Base-by-base conservation (phyloP, 208 protist genomes). In the Acanthamoeba castellanii region DNA sequence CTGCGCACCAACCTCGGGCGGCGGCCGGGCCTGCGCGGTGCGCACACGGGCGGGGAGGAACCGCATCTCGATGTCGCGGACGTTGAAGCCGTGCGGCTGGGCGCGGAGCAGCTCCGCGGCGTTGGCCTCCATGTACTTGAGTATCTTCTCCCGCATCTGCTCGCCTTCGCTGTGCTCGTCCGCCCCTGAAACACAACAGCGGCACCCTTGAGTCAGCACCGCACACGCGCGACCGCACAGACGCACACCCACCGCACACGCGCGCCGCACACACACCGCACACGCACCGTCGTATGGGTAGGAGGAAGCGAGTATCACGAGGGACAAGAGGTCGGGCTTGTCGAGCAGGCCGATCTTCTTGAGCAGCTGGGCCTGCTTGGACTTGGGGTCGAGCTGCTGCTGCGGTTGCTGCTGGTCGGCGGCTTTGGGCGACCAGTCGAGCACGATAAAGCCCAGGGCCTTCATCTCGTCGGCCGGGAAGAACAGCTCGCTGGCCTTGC, bases 391-490 rank as follows among this genome's bases (percentile, higher is more conserved):
- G 9, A 87, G 64, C n/a, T 27, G 64, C 64, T 32, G 64, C 27
- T 68, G 61, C 8, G 42, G 42, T 45, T 70, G 64, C 8, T 14
- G 20, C n/a, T 70, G 64, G 20, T 70, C 27, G 64, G 25, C 11
- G 16, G 78, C 22, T 8, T 7, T 22, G 78, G 32, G 25, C 14
- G 76, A 20, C 78, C 78, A 87, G 32, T 87, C 78, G 27, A 87
- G 78, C 14, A 87, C 78, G 47, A 59, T 59, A 25, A 87, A 87
- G 22, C 78, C 78, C 25, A 87, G 27, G 1, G 45, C 45, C 47
- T 87, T 87, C 50, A 87, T 52, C 50, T 87, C 78, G n/a, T 87
- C 78, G 42, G 22, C 14, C 22, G 78, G 78, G 50, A 87, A 87
- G 78, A 87, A 87, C 27, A 87, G 42, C 27, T 87, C 78, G 47